Evolutionary conservation across 768 basidiomycete species (phyloP), one percentile per base, ranked within the genome.

Genomic region (Lactifluus pinguis): DNA sequence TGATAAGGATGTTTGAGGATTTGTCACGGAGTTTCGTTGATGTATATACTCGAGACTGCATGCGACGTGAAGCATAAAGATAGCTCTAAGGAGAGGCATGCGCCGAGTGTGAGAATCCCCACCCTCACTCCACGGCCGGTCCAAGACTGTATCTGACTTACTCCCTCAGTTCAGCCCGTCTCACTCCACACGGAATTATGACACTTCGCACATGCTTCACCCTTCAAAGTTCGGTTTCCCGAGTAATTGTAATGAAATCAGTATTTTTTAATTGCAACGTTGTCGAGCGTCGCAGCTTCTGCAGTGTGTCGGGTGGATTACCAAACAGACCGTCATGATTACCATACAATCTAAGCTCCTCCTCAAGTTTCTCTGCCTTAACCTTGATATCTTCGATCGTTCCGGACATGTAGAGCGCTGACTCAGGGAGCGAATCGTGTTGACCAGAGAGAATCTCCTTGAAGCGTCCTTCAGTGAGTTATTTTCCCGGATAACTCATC

Each of bases 401-500:
- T 68, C 95, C 95, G 71, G 85, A 84, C 92, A 95, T 98, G 82
- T 97, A 98, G 84, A 98, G 98, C 56, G 95, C 94, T 66, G 89
- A 87, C 76, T 99, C 97, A 56, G 97, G 95, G 54, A 98, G 83
- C 55, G 76, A 72, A 76, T 98, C 97, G 70, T 95, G 93, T 64
- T 76, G 68, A 61, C 95, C 95, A 64, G 86, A 81, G 59, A 99
- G 86, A 70, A 99, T 98, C 78, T 97, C 93, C 83, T 88, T 94
- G 88, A 98, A 98, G 92, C 95, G 73, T 98, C 95, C 82, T 98
- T 98, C 67, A 99, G 79, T 14, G 95, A 80, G 39, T 99, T 99
- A 80, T 99, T 97, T 80, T 98, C 97, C 74, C 97, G 15, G 95
- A 98, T 82, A 99, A 86, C 76, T 99, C 97, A 73, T 99, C 97